A percentile compares a stretch with the other conserved stretches of the same genome.
phyloP scores from a whole-genome alignment of 805 yeast species.

The Scheffersomyces stipitis region DNA sequence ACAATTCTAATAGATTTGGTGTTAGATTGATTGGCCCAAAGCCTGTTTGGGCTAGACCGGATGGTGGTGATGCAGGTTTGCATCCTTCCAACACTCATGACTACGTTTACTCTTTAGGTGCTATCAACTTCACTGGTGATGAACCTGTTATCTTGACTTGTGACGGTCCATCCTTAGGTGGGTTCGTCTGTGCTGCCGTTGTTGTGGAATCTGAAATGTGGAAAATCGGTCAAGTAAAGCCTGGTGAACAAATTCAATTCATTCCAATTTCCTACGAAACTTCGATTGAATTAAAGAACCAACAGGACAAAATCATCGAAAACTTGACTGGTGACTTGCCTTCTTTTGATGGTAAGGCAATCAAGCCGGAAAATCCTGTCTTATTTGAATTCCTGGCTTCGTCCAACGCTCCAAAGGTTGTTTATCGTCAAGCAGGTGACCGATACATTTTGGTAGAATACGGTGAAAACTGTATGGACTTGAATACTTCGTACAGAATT shows the following conservation, averaged over 20 bases:
- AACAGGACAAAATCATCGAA: conserved; percentile 58
- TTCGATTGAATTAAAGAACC: conserved; percentile 62
- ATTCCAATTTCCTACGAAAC: conserved; percentile 69
- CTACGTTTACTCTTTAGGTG: conserved; percentile 94
- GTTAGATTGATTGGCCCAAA: conserved; percentile 93
- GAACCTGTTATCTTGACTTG: conserved; percentile 96
- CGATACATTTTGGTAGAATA: conserved; percentile 89
- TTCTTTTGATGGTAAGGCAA: conserved; percentile 19
- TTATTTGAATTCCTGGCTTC: conserved; percentile 51
- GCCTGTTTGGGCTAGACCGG: conserved; percentile 93
- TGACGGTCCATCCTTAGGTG: conserved; percentile 97
- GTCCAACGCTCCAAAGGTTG: conserved; percentile 63
- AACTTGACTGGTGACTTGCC: conserved; percentile 45
- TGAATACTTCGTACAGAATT: conserved; percentile 82
- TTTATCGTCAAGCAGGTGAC: conserved; percentile 96
- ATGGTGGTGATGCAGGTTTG: conserved; percentile 97
- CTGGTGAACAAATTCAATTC: conserved; percentile 84
- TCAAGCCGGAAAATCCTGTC: conserved; percentile 66
- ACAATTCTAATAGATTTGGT: conserved; percentile 96
- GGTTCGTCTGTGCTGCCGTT: conserved; percentile 95
- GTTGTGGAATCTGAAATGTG: conserved; percentile 96
- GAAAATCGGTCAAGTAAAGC: conserved; percentile 97
- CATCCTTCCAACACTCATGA: conserved; percentile 99
- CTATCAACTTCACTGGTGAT: conserved; percentile 97
- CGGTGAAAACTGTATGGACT: conserved; percentile 85